These are phyloP conservation scores for Darksidea phi DNA, from an alignment of 495 filamentous ascomycete species.

Conservation along the genomic window DNA sequence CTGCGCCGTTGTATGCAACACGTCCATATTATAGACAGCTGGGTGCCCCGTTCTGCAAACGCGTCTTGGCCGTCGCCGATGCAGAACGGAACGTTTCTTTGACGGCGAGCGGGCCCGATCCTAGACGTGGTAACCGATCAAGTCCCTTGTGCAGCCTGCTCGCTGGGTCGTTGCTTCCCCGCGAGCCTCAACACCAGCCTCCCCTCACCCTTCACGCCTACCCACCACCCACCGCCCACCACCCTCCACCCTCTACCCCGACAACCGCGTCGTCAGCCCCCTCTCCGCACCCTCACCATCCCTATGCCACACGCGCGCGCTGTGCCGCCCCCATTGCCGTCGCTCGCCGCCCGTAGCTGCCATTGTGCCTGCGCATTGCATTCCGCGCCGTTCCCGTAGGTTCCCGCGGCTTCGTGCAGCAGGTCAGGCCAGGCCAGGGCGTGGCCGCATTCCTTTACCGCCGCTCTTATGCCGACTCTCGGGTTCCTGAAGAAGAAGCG, in stretches of 20 bases:
- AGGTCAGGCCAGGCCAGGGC: constrained; percentile 24
- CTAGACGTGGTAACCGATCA: background rate
- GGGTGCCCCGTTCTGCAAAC: background rate
- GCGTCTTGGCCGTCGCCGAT: constrained; percentile 1
- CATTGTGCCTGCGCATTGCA: background rate
- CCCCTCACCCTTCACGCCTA: background rate
- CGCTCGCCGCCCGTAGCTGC: background rate
- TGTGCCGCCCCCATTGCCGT: background rate
- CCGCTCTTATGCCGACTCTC: constrained; percentile 64
- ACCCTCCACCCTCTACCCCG: background rate
- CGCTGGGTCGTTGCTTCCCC: background rate
- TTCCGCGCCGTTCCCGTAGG: constrained; percentile 1
- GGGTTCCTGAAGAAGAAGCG: constrained; percentile 96
- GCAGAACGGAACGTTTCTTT: constrained; percentile 16
- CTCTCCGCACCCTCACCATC: background rate
- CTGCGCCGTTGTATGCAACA: too few relatives aligned
- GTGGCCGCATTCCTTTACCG: constrained; percentile 34
- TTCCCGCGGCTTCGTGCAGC: background rate
- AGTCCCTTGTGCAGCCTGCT: background rate
- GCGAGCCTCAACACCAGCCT: constrained; percentile 4
- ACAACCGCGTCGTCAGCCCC: background rate
- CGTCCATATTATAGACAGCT: too few relatives aligned
- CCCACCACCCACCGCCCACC: background rate
- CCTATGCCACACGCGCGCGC: background rate
- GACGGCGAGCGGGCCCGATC: constrained; percentile 3